phyloP scores from a whole-genome alignment of 257 asterid species.

The Verbena officinalis region DNA sequence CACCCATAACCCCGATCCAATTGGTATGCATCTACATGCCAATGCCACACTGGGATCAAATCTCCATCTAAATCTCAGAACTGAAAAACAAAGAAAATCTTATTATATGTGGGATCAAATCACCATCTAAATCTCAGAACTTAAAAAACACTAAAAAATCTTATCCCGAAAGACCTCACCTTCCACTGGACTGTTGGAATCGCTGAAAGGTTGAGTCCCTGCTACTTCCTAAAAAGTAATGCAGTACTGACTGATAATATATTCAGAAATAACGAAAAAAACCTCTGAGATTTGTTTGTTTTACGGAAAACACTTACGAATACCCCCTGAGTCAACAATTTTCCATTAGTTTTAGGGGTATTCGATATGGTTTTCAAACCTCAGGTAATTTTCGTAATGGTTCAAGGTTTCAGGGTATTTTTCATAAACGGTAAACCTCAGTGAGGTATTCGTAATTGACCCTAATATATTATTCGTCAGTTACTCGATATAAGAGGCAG shows the following conservation, averaged over 20 bases:
- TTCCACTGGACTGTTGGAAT: not conserved
- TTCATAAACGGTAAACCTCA: too few species aligned
- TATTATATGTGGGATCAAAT: not conserved
- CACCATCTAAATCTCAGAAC: not conserved
- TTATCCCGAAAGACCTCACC: slow-evolving; percentile 3
- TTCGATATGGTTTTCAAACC: too few species aligned
- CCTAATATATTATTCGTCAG: too few species aligned
- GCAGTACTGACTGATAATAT: too few species aligned
- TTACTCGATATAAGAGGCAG: not conserved
- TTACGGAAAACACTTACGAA: too few species aligned
- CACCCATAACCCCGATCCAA: not conserved
- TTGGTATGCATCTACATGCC: not conserved
- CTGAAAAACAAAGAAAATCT: not conserved
- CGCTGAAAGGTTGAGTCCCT: not conserved
- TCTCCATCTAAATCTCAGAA: not conserved
- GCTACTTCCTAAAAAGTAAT: not conserved
- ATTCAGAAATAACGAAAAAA: too few species aligned
- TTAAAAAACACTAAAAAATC: not conserved
- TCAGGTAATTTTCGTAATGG: too few species aligned
- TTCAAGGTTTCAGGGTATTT: too few species aligned
- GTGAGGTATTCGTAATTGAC: too few species aligned
- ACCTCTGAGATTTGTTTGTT: too few species aligned
- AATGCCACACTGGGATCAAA: not conserved
- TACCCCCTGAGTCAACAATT: too few species aligned
- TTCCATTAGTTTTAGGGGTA: too few species aligned